Evolutionary conservation across 2,329 filamentous ascomycete species (phyloP).

Genomic region (Lasiodiplodia sp.): DNA sequence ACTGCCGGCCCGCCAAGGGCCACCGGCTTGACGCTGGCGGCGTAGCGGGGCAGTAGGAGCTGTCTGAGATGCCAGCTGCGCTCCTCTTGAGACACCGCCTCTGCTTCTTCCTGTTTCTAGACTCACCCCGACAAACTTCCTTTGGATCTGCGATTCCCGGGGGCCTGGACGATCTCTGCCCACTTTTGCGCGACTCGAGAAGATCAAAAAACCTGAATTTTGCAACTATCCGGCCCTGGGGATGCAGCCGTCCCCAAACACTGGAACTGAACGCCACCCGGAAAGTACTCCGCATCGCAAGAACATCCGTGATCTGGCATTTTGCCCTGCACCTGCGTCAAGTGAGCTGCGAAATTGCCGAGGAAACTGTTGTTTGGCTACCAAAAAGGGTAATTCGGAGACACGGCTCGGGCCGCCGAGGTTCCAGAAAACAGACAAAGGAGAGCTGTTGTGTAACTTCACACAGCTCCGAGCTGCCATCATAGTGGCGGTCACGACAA

Average conservation of each 20-base stretch:
- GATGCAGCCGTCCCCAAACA: not conserved
- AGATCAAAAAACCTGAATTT: slow-evolving; percentile 23
- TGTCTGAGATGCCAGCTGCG: not conserved
- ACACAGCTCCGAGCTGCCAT: slow-evolving; percentile 10
- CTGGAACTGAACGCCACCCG: slow-evolving; percentile 17
- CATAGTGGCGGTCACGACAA: slow-evolving; percentile 21
- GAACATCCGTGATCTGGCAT: not conserved
- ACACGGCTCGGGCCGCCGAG: slow-evolving; percentile 17
- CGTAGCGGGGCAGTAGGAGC: not conserved
- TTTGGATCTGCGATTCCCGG: slow-evolving; percentile 21
- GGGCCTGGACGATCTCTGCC: slow-evolving; percentile 4
- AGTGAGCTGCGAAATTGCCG: not conserved
- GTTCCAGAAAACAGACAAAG: slow-evolving; percentile 6
- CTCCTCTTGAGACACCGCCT: slow-evolving; percentile 11
- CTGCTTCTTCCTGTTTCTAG: not conserved
- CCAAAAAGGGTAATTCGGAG: slow-evolving; percentile 15
- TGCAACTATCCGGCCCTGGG: not conserved
- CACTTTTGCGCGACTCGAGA: slow-evolving; percentile 3
- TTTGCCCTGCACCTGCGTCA: slow-evolving; percentile 1
- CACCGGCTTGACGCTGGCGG: not conserved
- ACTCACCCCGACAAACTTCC: slow-evolving; percentile 9
- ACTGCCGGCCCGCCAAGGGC: slow-evolving; percentile 2
- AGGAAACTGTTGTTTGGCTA: slow-evolving; percentile 3
- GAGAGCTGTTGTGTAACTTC: slow-evolving; percentile 7
- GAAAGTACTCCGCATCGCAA: slow-evolving; percentile 8